These are phyloP conservation scores for Groenewaldozyma tartarivorans DNA, from an alignment of 805 yeast species.

Conservation along the genomic window DNA sequence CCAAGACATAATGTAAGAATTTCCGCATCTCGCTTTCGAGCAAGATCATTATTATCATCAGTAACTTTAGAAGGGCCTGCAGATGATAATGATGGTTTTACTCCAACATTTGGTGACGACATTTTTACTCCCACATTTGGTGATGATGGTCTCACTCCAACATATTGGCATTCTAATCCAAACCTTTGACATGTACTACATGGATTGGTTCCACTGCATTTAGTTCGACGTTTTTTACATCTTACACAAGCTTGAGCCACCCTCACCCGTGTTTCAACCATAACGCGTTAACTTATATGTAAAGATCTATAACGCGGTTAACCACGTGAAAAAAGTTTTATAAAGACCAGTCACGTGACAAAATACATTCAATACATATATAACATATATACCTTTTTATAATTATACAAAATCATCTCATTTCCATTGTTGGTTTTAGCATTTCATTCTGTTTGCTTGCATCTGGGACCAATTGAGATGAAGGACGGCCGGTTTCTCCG, in stretches of 20 bases:
- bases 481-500: constrained; percentile 7
- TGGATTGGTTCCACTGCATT: constrained; percentile 1
- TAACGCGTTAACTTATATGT: too few species aligned
- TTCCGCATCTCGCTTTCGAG: neutral
- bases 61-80: neutral
- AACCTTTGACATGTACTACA: constrained; percentile 1
- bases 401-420: constrained; percentile 10
- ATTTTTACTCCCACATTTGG: neutral
- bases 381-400: too few species aligned
- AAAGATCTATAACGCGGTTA: too few species aligned
- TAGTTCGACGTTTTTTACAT: constrained; percentile 1
- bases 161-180: neutral
- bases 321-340: neutral
- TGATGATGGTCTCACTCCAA: neutral
- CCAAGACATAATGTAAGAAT: neutral
- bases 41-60: neutral
- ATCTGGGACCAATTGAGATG: constrained; percentile 17
- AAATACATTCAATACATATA: neutral
- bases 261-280: neutral
- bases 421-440: constrained; percentile 21
- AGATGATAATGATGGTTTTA: neutral
- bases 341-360: too few species aligned
- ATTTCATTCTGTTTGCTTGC: constrained; percentile 12
- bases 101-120: neutral
- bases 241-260: neutral